These are phyloP conservation scores for Bipolaris bicolor DNA, from an alignment of 2,329 filamentous ascomycete genomes.

Conservation along the genomic window DNA sequence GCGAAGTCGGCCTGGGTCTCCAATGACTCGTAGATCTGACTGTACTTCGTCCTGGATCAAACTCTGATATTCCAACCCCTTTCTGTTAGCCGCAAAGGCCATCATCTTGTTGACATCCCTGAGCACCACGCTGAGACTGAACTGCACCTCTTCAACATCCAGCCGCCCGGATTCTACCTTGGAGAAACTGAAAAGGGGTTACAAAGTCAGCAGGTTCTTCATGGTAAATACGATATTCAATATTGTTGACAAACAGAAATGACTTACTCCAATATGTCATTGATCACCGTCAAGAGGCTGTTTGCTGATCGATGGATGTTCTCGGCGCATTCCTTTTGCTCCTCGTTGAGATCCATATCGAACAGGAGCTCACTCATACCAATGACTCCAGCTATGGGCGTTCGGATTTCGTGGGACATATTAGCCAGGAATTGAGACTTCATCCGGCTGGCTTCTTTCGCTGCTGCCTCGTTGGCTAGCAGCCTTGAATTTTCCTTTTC, in stretches of 20 bases:
- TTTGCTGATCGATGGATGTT: slow-evolving; percentile 82
- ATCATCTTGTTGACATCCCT: slow-evolving; percentile 87
- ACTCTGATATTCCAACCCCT: slow-evolving; percentile 74
- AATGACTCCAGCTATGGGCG: slow-evolving; percentile 79
- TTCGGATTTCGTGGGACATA: slow-evolving; percentile 82
- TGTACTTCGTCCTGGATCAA: slow-evolving; percentile 68
- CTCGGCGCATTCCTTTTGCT: slow-evolving; percentile 75
- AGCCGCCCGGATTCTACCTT: slow-evolving; percentile 80
- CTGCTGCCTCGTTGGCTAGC: slow-evolving; percentile 75
- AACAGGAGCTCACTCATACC: slow-evolving; percentile 78
- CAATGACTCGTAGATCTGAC: slow-evolving; percentile 77
- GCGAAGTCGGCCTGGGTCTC: slow-evolving; percentile 81
- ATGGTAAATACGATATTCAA: neutral
- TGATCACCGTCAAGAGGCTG: slow-evolving; percentile 83
- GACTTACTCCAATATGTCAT: slow-evolving; percentile 75
- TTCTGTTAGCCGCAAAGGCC: slow-evolving; percentile 80
- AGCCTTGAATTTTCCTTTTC: slow-evolving; percentile 73
- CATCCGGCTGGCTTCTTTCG: slow-evolving; percentile 78
- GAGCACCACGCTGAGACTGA: slow-evolving; percentile 74
- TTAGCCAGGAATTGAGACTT: slow-evolving; percentile 82
- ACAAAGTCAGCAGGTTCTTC: neutral
- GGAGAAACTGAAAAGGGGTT: slow-evolving; percentile 62
- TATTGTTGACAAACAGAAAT: neutral
- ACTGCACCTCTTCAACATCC: slow-evolving; percentile 81
- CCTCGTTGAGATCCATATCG: slow-evolving; percentile 70